Evolutionary conservation across 306 rosid genomes (phyloP).

Genomic region (Glycine latifolia): DNA sequence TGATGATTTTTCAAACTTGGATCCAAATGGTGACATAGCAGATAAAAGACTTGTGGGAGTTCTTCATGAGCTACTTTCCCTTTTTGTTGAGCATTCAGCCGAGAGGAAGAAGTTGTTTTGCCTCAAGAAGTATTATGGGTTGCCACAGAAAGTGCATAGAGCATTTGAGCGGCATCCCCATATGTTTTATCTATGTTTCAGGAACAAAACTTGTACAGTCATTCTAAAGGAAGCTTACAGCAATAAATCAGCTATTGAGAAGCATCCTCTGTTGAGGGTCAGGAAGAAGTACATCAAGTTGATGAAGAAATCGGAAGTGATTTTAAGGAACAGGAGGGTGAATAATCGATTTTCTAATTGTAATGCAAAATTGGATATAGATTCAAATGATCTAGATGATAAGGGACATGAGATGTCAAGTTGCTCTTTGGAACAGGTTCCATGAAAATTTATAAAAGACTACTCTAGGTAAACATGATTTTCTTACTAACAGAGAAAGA

Average conservation of each 20-base stretch:
- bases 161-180: constrained; percentile 91
- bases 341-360: constrained; percentile 48
- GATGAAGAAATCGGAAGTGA: constrained; percentile 67
- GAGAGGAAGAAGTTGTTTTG: constrained; percentile 83
- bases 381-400: constrained; percentile 57
- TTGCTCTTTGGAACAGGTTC: constrained; percentile 38
- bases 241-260: constrained; percentile 57
- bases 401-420: constrained; percentile 47
- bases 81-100: constrained; percentile 87
- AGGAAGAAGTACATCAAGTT: constrained; percentile 75
- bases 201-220: constrained; percentile 80
- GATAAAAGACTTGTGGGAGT: constrained; percentile 85
- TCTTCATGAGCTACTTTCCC: constrained; percentile 83
- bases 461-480: background rate
- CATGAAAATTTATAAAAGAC: constrained; percentile 21
- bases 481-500: background rate
- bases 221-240: constrained; percentile 85
- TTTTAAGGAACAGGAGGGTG: constrained; percentile 68
- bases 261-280: constrained; percentile 75
- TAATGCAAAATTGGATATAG: constrained; percentile 39
- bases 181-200: constrained; percentile 73
- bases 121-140: constrained; percentile 74
- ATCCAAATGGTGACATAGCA: constrained; percentile 67
- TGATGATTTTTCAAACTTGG: constrained; percentile 63
- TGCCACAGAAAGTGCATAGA: constrained; percentile 90